Evolutionary conservation across 768 basidiomycete genomes (phyloP).

Genomic region (Paxillus involutus): DNA sequence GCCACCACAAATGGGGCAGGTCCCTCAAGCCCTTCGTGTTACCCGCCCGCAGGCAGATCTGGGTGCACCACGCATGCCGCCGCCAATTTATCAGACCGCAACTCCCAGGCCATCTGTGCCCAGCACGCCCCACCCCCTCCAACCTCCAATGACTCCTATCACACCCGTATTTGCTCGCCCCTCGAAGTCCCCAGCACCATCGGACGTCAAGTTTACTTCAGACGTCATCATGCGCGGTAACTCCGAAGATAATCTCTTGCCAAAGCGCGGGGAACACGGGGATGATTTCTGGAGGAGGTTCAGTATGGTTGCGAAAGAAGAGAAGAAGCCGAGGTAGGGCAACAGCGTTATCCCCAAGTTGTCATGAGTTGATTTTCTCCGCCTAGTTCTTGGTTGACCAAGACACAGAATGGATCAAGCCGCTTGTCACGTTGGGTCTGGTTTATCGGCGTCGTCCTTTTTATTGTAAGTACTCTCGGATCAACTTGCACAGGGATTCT

Average conservation of each 20-base stretch:
- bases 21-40: conserved; percentile 24
- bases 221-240: conserved; percentile 65
- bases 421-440: conserved; percentile 68
- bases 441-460: conserved; percentile 58
- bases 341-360: neutral
- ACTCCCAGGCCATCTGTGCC: conserved; percentile 39
- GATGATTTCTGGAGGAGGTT: conserved; percentile 89
- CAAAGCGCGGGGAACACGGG: conserved; percentile 67
- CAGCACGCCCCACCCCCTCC: conserved; percentile 68
- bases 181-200: conserved; percentile 32
- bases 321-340: conserved; percentile 50
- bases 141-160: conserved; percentile 77
- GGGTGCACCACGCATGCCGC: conserved; percentile 26
- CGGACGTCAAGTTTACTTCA: conserved; percentile 48
- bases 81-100: conserved; percentile 32
- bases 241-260: conserved; percentile 65
- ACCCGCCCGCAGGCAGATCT: conserved; percentile 17
- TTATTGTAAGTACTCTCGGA: conserved; percentile 42
- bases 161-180: conserved; percentile 76
- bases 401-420: conserved; percentile 55
- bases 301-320: conserved; percentile 77
- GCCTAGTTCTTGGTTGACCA: conserved; percentile 62
- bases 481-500: neutral
- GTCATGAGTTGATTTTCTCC: neutral
- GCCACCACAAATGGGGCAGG: conserved; percentile 30